Evolutionary conservation across 202 grass and related monocot species (phyloP).

Genomic region (Thinopyrum obtusiflorum): DNA sequence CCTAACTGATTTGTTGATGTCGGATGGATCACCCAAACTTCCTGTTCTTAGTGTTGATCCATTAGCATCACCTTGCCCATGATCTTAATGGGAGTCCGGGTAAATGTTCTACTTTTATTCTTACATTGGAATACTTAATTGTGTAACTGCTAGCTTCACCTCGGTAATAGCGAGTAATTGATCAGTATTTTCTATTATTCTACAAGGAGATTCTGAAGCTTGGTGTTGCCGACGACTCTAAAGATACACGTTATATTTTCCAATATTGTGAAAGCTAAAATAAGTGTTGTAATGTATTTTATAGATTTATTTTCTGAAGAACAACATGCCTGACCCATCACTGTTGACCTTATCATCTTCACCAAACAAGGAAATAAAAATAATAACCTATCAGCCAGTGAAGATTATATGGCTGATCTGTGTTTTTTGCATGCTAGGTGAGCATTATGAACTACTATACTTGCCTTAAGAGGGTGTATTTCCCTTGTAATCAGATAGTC

Average conservation of each 20-base stretch:
- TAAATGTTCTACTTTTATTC: slow-evolving; percentile 1
- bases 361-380: no score
- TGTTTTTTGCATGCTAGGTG: no score
- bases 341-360: no score
- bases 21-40: no score
- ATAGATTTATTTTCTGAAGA: no score
- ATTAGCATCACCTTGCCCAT: slow-evolving; percentile 59
- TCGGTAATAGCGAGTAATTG: slow-evolving; percentile 34
- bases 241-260: background rate
- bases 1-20: no score
- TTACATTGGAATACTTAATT: background rate
- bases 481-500: no score
- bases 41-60: slow-evolving; percentile 19
- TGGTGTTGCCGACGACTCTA: slow-evolving; percentile 41
- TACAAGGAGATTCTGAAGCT: slow-evolving; percentile 71
- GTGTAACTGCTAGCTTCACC: background rate
- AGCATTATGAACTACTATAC: no score
- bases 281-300: background rate
- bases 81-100: slow-evolving; percentile 50
- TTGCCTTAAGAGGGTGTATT: no score
- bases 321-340: no score
- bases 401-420: no score
- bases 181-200: slow-evolving; percentile 1
- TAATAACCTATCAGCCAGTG: no score
- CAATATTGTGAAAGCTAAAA: slow-evolving; percentile 12